phyloP scores from a whole-genome alignment of 495 filamentous ascomycete genomes.

The Annulohypoxylon maeteangense region DNA sequence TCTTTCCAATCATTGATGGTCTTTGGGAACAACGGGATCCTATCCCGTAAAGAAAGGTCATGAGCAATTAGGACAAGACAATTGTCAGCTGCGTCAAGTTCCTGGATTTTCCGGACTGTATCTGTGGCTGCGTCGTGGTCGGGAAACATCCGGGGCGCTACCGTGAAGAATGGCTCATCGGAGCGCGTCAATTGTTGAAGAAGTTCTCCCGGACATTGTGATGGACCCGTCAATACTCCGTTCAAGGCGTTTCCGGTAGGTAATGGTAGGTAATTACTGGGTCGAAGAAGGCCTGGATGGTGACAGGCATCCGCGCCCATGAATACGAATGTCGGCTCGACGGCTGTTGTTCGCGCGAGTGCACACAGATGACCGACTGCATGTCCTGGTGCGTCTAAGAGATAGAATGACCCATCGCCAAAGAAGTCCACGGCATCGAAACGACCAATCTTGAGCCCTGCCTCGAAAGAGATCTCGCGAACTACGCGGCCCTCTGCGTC shows the following conservation, averaged over 20 bases:
- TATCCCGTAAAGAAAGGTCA: background rate
- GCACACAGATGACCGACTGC: slow-evolving; percentile 62
- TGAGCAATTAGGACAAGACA: slow-evolving; percentile 1
- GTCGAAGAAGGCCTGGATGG: background rate
- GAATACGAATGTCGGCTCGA: background rate
- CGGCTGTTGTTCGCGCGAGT: slow-evolving; percentile 53
- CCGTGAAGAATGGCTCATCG: background rate
- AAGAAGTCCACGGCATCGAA: slow-evolving; percentile 67
- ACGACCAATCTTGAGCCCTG: slow-evolving; percentile 49
- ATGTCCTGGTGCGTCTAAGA: slow-evolving; percentile 63
- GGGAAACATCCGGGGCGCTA: background rate
- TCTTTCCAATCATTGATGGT: slow-evolving; percentile 1
- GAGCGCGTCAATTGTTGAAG: background rate
- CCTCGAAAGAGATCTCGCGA: slow-evolving; percentile 51
- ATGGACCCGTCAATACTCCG: background rate
- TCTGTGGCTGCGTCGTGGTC: background rate
- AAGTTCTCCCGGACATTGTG: background rate
- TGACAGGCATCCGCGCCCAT: slow-evolving; percentile 8
- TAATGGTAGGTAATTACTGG: background rate
- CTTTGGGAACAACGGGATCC: background rate
- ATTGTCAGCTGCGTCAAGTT: background rate
- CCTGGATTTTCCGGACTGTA: background rate
- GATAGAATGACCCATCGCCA: slow-evolving; percentile 65
- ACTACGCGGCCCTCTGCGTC: slow-evolving; percentile 49
- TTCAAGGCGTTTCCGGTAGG: background rate